Evolutionary conservation across 257 asterid genomes (phyloP).

Genomic region (Gynochthodes officinalis): DNA sequence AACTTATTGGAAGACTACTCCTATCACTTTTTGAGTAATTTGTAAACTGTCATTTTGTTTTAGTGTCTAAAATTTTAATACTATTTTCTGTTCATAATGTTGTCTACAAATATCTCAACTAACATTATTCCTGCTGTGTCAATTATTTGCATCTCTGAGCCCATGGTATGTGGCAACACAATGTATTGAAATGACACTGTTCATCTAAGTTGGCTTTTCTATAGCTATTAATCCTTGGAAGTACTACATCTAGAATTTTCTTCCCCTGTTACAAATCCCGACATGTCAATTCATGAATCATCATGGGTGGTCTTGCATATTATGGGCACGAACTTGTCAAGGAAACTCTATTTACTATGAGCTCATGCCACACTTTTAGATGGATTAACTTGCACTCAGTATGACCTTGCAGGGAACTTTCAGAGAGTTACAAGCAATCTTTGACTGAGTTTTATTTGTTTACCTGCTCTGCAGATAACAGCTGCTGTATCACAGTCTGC

Average conservation of each 20-base stretch:
- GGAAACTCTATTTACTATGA: background rate
- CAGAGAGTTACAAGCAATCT: background rate
- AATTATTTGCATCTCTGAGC: background rate
- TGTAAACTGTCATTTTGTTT: background rate
- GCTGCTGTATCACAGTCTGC: constrained; percentile 59
- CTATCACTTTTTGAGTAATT: background rate
- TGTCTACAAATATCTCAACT: background rate
- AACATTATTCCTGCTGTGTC: background rate
- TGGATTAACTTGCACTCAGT: background rate
- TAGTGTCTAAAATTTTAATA: background rate
- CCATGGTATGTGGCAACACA: background rate
- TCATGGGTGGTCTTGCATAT: background rate
- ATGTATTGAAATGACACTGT: background rate
- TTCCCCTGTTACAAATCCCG: background rate
- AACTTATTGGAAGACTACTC: background rate
- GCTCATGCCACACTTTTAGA: background rate
- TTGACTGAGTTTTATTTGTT: constrained; percentile 3
- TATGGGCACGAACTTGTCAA: background rate
- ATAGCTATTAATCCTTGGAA: background rate
- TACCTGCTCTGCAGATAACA: constrained; percentile 48
- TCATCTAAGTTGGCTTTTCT: background rate
- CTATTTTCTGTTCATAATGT: background rate
- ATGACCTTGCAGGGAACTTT: background rate
- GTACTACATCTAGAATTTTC: background rate
- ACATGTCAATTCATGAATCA: constrained; percentile 1